Base-by-base conservation (phyloP, 2,329 filamentous ascomycete species). In the Xylaria sp. region DNA sequence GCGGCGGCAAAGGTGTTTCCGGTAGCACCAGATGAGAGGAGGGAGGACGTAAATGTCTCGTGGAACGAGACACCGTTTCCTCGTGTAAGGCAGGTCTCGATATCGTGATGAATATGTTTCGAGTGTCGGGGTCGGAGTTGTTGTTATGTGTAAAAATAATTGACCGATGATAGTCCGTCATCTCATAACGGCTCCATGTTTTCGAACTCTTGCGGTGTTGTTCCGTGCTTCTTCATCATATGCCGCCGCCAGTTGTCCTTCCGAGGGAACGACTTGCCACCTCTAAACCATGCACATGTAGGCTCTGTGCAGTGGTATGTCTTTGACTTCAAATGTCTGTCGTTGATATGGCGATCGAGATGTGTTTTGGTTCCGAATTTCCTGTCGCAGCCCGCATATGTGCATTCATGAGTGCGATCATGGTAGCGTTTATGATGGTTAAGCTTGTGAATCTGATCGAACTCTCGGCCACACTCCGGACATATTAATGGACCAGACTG, bases 241-340 rank as follows among this genome's bases (percentile, higher is more conserved):
- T 86, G 83, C 58, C 83, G 74, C 65, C 82, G 80, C 83, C 83
- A 85, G 70, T 86, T 85, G 66, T 85, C 83, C 67, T 85, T 86
- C 56, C 83, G 74, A 0, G 83, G 82, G 64, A 86, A 86, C 0
- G 79, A 81, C 63, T 83, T 84, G 57, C 82, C 81, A 7, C 83
- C 83, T 58, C 76, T 78, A n/a, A 81, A 84, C 67, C 83, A 85
- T 4, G 80, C 76, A 65, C 83, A 86, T 5, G 77, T 77, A 1
- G 74, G 75, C 3, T 82, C 76, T 0, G 77, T 80, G 65, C 83
- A 86, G 68, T 85, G 82, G 58, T 81, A 85, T 60, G 83, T 83
- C 69, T 81, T 82, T 60, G 79, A 82, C 73, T 84, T 84, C 64
- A 78, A 76, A 68, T 86, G 83, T 59, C 83, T 80, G 67, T 85